Evolutionary conservation across 768 basidiomycete species (phyloP), one percentile per base, ranked within the genome.

Genomic region (Hygrocybe coccinea): DNA sequence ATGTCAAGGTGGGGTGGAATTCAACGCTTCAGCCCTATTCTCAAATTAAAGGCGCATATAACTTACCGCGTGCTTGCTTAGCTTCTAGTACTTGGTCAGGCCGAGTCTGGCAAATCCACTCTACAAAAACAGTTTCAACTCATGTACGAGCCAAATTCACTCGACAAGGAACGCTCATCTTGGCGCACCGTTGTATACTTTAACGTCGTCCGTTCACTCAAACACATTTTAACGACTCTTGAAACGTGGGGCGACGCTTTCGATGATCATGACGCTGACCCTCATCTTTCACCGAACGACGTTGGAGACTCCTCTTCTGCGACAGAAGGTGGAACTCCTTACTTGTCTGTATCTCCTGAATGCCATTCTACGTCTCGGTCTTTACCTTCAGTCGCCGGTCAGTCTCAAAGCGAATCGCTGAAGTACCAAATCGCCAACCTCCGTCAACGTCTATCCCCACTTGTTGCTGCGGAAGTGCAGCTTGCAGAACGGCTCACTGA

Each of bases 51-150:
- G 38, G 57, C 74, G 69, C 69, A 74, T 75, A 74, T 72, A 76
- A 61, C 73, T 55, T 74, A 46, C 21, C 44, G 60, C 29, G 44
- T 38, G 17, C 59, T 50, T 46, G 39, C 50, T 55, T 49, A 89
- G 85, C 70, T 89, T 41, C 71, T 89, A n/a, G 76, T 90, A 54
- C 78, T 89, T 38, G 87, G 87, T 37, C 87, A 89, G 63, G 86
- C 87, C 37, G 87, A 89, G 73, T 87, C 84, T 46, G 86, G 86
- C 61, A 88, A 89, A 65, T 84, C 84, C 33, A 87, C 86, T 3
- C 77, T 89, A 46, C 85, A 86, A 69, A 87, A 87, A 65, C 87
- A 87, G 64, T 88, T 86, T 61, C 87, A 89, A 67, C 80, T 90
- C 61, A 87, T 89, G 82, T 89, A 89, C 69, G 83, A 79, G 56